Conservation (phyloP, 2,329 filamentous ascomycete genomes). For the Fusarium ramigenum region DNA sequence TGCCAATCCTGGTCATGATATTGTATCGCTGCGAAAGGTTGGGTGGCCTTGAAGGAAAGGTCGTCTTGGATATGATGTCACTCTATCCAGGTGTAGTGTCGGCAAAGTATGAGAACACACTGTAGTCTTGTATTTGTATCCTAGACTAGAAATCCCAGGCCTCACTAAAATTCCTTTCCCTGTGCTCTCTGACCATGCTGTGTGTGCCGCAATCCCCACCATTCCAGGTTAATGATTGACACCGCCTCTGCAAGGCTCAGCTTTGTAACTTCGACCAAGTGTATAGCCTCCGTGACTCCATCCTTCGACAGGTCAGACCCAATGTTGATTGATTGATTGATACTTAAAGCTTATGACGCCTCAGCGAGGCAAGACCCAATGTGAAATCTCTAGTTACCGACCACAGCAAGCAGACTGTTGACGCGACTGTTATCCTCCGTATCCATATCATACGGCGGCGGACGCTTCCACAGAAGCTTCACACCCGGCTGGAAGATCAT, state of each 20-base stretch:
- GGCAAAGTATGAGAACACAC: too few relatives aligned
- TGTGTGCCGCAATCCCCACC: accelerated
- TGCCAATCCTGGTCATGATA: not conserved
- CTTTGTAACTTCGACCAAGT: accelerated
- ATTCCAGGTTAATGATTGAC: accelerated
- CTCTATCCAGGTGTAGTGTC: too few relatives aligned
- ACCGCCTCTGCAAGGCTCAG: accelerated
- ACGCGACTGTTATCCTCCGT: not conserved
- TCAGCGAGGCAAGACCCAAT: too few relatives aligned
- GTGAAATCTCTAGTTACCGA: not conserved
- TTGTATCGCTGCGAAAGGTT: accelerated
- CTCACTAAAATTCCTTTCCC: accelerated
- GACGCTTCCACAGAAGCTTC: not conserved
- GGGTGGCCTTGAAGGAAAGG: too few relatives aligned
- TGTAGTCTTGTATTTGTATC: not conserved
- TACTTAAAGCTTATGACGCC: too few relatives aligned
- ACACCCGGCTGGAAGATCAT: not conserved
- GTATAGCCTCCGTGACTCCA: accelerated
- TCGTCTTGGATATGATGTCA: accelerated
- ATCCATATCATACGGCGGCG: not conserved
- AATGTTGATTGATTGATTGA: too few relatives aligned
- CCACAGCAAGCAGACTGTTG: not conserved
- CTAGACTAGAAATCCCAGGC: not conserved
- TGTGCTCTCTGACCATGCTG: accelerated
- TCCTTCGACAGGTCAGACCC: too few relatives aligned